Evolutionary conservation across 2,329 filamentous ascomycete genomes (phyloP).

Genomic region (Exserohilum turcica): DNA sequence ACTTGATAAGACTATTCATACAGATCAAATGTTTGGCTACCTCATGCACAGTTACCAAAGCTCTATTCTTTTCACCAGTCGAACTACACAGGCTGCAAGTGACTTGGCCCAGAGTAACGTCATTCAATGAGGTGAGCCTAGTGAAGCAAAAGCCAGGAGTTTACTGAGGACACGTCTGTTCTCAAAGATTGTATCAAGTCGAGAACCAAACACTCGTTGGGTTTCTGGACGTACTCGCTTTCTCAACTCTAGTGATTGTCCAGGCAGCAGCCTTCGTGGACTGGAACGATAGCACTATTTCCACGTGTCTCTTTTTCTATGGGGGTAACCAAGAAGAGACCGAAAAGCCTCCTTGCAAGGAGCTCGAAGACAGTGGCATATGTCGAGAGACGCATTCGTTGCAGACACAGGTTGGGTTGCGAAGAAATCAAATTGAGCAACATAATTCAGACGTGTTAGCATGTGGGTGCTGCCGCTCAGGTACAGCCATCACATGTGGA

Average conservation of each 20-base stretch:
- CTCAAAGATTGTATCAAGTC: not conserved
- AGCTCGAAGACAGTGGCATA: not conserved
- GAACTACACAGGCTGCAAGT: not conserved
- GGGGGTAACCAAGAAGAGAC: not conserved
- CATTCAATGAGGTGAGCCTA: not conserved
- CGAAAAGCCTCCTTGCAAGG: not conserved
- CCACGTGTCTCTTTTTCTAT: not conserved
- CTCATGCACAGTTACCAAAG: not conserved
- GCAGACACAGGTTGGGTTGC: too few relatives aligned
- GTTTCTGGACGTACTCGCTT: not conserved
- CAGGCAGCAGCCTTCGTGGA: not conserved
- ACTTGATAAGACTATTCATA: too few relatives aligned
- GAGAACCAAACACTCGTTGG: not conserved
- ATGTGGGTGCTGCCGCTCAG: too few relatives aligned
- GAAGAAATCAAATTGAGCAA: too few relatives aligned
- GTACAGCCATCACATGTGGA: too few relatives aligned
- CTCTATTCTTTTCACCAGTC: conserved; percentile 1
- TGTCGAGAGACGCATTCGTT: not conserved
- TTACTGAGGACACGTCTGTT: not conserved
- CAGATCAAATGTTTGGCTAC: not conserved
- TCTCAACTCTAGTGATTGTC: not conserved
- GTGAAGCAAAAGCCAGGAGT: not conserved
- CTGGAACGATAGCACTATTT: not conserved
- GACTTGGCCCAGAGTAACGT: not conserved
- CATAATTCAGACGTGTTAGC: too few relatives aligned